These are phyloP conservation scores for Amanita rubescens DNA, from an alignment of 768 basidiomycete genomes.

Conservation along the genomic window DNA sequence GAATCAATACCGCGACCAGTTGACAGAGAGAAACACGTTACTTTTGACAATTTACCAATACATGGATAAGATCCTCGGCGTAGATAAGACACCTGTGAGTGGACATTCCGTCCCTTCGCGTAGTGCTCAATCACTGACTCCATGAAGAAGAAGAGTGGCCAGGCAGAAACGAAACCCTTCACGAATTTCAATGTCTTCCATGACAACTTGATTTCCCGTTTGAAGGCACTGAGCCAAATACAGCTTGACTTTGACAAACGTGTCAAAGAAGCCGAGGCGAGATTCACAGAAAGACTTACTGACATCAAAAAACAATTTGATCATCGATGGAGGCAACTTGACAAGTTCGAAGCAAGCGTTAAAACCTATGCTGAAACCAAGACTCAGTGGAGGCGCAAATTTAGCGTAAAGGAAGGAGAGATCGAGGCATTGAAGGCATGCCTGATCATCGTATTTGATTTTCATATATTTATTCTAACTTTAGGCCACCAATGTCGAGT, in stretches of 20 bases:
- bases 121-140: neutral
- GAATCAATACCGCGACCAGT: slow-evolving; percentile 80
- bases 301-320: slow-evolving; percentile 87
- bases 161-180: slow-evolving; percentile 85
- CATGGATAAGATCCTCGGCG: slow-evolving; percentile 88
- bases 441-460: slow-evolving; percentile 2
- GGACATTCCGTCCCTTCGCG: neutral
- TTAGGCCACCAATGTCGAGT: slow-evolving; percentile 67
- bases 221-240: slow-evolving; percentile 80
- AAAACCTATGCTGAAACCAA: slow-evolving; percentile 81
- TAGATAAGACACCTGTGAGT: slow-evolving; percentile 78
- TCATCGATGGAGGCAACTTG: slow-evolving; percentile 82
- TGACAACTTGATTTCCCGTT: slow-evolving; percentile 83
- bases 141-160: slow-evolving; percentile 61
- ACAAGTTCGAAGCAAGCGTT: slow-evolving; percentile 83
- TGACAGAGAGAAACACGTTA: slow-evolving; percentile 89
- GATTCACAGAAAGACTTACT: slow-evolving; percentile 63
- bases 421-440: slow-evolving; percentile 78
- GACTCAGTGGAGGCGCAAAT: slow-evolving; percentile 75
- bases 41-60: slow-evolving; percentile 92
- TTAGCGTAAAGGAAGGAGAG: slow-evolving; percentile 82
- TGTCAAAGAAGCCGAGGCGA: slow-evolving; percentile 68
- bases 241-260: slow-evolving; percentile 83
- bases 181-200: slow-evolving; percentile 93
- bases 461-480: neutral